These are phyloP conservation scores for Candida chauliodis DNA, from an alignment of 805 yeast species.

Conservation along the genomic window DNA sequence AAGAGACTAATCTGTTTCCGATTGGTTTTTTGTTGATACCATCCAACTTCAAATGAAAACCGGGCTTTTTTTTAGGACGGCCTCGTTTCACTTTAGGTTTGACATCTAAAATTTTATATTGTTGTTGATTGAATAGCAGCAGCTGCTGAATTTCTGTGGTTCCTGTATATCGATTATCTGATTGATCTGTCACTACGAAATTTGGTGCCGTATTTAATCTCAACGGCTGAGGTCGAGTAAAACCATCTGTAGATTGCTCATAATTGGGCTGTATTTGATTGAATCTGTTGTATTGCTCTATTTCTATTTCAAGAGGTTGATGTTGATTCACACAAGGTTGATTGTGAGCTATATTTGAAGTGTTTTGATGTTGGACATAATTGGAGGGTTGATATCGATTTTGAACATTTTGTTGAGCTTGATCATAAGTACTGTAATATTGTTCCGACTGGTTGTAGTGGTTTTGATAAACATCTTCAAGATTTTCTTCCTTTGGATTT, in stretches of 20 bases:
- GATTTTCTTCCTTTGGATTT: not conserved
- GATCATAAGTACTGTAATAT: not conserved
- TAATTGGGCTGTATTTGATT: not conserved
- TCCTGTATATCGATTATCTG: not conserved
- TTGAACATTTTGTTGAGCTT: not conserved
- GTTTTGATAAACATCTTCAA: too few relatives aligned
- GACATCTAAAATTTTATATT: not conserved
- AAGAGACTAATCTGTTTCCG: slow-evolving; percentile 9
- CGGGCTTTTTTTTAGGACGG: slow-evolving; percentile 19
- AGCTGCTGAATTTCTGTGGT: not conserved
- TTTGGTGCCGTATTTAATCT: slow-evolving; percentile 4
- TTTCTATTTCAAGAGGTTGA: not conserved
- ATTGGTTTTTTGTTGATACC: slow-evolving; percentile 12
- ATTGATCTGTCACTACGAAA: not conserved
- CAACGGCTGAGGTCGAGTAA: not conserved
- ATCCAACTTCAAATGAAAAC: slow-evolving; percentile 25
- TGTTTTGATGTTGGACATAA: not conserved
- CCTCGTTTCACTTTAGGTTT: slow-evolving; percentile 10
- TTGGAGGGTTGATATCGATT: not conserved
- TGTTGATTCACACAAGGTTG: too few relatives aligned
- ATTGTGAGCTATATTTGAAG: not conserved
- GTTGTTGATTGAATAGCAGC: slow-evolving; percentile 2
- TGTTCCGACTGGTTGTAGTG: not conserved
- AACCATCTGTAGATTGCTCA: not conserved
- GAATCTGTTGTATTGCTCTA: slow-evolving; percentile 1